These are phyloP conservation scores for Akanthomyces uredinophilus DNA, from an alignment of 2,329 filamentous ascomycete species.

Conservation along the genomic window DNA sequence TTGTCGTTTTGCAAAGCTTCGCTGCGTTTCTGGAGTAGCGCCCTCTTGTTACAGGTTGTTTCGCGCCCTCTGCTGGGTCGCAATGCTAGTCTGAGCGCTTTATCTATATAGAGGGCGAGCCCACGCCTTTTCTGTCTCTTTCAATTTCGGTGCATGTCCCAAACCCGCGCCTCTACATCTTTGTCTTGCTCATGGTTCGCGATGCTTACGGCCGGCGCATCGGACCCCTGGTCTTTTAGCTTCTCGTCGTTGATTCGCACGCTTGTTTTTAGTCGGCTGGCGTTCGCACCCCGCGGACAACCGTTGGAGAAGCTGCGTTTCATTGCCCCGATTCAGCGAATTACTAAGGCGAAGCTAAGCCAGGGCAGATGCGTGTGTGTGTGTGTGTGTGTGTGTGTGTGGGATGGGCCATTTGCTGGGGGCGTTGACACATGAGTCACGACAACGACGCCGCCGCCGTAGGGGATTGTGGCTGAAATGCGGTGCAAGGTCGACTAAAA, in stretches of 20 bases:
- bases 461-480: too few species aligned
- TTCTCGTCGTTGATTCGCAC: background rate
- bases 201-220: background rate
- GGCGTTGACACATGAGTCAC: background rate
- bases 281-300: background rate
- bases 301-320: background rate
- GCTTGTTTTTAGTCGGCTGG: background rate
- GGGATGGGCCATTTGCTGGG: background rate
- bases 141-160: too few species aligned
- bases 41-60: slow-evolving; percentile 8
- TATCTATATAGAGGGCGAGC: background rate
- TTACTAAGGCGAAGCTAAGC: background rate
- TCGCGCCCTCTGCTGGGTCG: slow-evolving; percentile 5
- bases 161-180: too few species aligned
- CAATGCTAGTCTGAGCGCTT: background rate
- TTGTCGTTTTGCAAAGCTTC: background rate
- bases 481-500: too few species aligned
- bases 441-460: background rate
- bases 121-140: background rate
- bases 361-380: background rate
- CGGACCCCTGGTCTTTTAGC: background rate
- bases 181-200: background rate
- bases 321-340: slow-evolving; percentile 1
- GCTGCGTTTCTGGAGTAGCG: background rate
- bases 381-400: too few species aligned